These are phyloP conservation scores for Eutrema salsugineum DNA, from an alignment of 441 rosid species.

Conservation along the genomic window DNA sequence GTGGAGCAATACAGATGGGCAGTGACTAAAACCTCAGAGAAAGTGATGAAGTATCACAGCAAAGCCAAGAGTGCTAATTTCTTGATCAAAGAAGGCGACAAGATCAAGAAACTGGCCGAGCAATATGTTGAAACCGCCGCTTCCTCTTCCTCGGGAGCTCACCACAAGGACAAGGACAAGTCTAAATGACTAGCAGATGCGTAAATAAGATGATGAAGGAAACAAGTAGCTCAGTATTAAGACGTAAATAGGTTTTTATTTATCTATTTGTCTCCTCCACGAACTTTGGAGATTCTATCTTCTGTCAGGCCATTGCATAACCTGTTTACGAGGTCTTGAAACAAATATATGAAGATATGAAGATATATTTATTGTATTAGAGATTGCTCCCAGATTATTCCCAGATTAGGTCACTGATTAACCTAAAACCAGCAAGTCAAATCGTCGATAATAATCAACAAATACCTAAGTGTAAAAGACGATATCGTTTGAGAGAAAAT, in stretches of 20 bases:
- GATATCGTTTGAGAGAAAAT: neutral
- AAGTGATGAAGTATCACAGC: constrained; percentile 89
- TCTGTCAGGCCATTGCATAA: neutral
- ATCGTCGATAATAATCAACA: neutral
- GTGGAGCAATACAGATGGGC: constrained; percentile 93
- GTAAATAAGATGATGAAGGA: constrained; percentile 19
- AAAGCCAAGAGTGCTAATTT: constrained; percentile 86
- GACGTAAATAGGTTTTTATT: constrained; percentile 7
- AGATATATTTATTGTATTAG: neutral
- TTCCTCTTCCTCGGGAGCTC: constrained; percentile 28
- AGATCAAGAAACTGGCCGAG: constrained; percentile 96
- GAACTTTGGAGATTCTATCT: constrained; percentile 7
- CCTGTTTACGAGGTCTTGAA: neutral
- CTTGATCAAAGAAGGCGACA: constrained; percentile 96
- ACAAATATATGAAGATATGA: neutral
- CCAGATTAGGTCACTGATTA: neutral
- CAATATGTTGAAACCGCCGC: constrained; percentile 82
- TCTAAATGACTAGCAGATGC: neutral
- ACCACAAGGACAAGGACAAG: constrained; percentile 62
- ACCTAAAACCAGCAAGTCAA: neutral
- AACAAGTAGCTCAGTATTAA: constrained; percentile 12
- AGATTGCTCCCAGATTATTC: neutral
- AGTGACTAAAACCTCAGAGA: constrained; percentile 80
- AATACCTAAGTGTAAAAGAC: neutral
- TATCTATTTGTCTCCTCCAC: constrained; percentile 16